Evolutionary conservation across 2,329 filamentous ascomycete genomes (phyloP).

Genomic region (Balansia obtecta): DNA sequence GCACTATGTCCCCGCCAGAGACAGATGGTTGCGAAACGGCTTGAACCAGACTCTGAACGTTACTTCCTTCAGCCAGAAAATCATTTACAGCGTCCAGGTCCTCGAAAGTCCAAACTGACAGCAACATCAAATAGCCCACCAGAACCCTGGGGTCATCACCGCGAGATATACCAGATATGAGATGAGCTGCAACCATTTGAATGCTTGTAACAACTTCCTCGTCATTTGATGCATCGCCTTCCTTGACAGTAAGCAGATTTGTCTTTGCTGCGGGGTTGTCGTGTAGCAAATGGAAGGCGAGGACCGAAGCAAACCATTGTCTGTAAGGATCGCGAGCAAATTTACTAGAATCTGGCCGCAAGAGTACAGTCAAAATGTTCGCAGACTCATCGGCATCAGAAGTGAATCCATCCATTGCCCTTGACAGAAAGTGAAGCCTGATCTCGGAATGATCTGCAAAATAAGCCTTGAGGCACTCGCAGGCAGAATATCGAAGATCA

Average conservation of each 20-base stretch:
- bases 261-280: slow-evolving; percentile 71
- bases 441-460: slow-evolving; percentile 73
- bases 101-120: slow-evolving; percentile 85
- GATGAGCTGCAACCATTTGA: slow-evolving; percentile 73
- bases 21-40: slow-evolving; percentile 48
- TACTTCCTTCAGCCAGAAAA: slow-evolving; percentile 83
- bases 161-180: slow-evolving; percentile 67
- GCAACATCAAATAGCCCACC: slow-evolving; percentile 78
- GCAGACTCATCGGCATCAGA: slow-evolving; percentile 69
- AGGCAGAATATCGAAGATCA: slow-evolving; percentile 72
- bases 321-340: slow-evolving; percentile 70
- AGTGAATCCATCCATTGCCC: slow-evolving; percentile 79
- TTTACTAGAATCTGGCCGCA: slow-evolving; percentile 51
- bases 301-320: slow-evolving; percentile 77
- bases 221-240: slow-evolving; percentile 77
- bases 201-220: slow-evolving; percentile 95
- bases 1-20: slow-evolving; percentile 53
- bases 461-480: slow-evolving; percentile 87
- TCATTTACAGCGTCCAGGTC: slow-evolving; percentile 86
- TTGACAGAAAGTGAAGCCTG: slow-evolving; percentile 69
- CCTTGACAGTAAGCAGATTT: slow-evolving; percentile 67
- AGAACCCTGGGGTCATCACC: slow-evolving; percentile 67
- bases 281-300: slow-evolving; percentile 75
- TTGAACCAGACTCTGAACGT: slow-evolving; percentile 75
- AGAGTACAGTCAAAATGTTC: slow-evolving; percentile 75